Evolutionary conservation across 2,329 filamentous ascomycete species (phyloP).

Genomic region (Incumbomyces delicatus): DNA sequence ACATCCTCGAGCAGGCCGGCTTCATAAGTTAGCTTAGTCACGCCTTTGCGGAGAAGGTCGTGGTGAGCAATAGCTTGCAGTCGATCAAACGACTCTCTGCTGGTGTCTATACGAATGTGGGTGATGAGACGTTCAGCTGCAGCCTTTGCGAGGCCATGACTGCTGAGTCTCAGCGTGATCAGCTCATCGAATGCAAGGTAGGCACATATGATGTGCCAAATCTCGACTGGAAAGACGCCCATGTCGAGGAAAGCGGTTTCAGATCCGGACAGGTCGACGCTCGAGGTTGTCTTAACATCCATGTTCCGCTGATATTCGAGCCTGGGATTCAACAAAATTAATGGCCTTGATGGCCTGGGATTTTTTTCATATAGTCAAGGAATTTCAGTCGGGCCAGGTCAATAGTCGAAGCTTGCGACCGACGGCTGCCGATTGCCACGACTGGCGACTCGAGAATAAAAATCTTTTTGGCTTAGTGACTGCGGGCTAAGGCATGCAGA

Average conservation of each 20-base stretch:
- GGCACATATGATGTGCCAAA: slow-evolving; percentile 16
- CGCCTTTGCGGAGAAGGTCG: slow-evolving; percentile 14
- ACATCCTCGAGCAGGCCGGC: slow-evolving; percentile 15
- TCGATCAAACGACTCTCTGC: slow-evolving; percentile 16
- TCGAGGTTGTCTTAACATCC: too few species aligned
- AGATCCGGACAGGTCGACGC: too few species aligned
- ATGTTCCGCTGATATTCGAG: too few species aligned
- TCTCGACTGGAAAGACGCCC: slow-evolving; percentile 16
- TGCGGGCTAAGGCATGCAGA: too few species aligned
- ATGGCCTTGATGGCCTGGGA: too few species aligned
- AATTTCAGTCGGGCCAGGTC: too few species aligned
- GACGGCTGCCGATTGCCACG: too few species aligned
- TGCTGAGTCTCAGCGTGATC: slow-evolving; percentile 11
- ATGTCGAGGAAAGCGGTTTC: slow-evolving; percentile 8
- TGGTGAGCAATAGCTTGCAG: slow-evolving; percentile 14
- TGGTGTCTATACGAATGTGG: slow-evolving; percentile 17
- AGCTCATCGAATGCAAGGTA: slow-evolving; percentile 13
- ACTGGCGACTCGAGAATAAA: too few species aligned
- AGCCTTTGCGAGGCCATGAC: slow-evolving; percentile 13
- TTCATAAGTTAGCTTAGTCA: slow-evolving; percentile 18
- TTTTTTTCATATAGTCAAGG: too few species aligned
- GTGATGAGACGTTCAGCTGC: slow-evolving; percentile 18
- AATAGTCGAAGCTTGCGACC: too few species aligned
- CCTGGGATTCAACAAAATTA: too few species aligned
- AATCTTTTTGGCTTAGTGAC: too few species aligned